A percentile compares a stretch with the other conserved stretches of the same genome.
These are phyloP conservation scores for Blepharisma undulans DNA, from an alignment of 169 alveolate species.

Conservation along the genomic window DNA sequence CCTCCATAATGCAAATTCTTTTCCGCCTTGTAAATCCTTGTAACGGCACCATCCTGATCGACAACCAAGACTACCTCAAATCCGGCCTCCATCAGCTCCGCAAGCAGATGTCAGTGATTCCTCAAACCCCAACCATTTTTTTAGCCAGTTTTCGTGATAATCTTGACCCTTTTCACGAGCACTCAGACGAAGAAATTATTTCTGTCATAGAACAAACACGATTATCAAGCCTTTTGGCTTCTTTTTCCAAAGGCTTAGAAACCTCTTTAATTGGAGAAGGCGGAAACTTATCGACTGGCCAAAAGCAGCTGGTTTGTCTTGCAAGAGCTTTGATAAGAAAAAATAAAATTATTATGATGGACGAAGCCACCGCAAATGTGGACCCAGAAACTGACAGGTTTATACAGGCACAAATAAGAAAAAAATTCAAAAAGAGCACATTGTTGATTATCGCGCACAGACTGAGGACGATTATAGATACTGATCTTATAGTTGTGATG, in stretches of 20 bases:
- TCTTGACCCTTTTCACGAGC: constrained; percentile 76
- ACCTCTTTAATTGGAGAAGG: background rate
- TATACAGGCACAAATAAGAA: constrained; percentile 60
- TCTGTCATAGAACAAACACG: constrained; percentile 50
- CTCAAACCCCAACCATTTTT: constrained; percentile 82
- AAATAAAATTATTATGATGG: constrained; percentile 67
- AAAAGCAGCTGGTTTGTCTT: constrained; percentile 17
- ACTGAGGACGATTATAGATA: constrained; percentile 79
- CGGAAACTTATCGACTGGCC: background rate
- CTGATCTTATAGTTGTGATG: constrained; percentile 24
- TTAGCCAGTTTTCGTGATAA: constrained; percentile 78
- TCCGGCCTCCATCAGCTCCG: constrained; percentile 37
- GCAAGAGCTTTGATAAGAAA: constrained; percentile 67
- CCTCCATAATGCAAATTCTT: constrained; percentile 78
- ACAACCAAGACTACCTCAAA: background rate
- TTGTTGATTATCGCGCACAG: constrained; percentile 88
- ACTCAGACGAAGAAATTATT: constrained; percentile 55
- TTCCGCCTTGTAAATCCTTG: constrained; percentile 61
- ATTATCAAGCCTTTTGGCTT: background rate
- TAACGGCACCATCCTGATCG: constrained; percentile 9
- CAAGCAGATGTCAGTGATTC: constrained; percentile 76
- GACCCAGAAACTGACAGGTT: constrained; percentile 50
- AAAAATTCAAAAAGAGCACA: constrained; percentile 75
- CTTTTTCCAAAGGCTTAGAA: background rate
- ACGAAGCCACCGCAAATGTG: constrained; percentile 72